These are phyloP conservation scores for Starmerella davenportii DNA, from an alignment of 805 yeast genomes.

Conservation along the genomic window DNA sequence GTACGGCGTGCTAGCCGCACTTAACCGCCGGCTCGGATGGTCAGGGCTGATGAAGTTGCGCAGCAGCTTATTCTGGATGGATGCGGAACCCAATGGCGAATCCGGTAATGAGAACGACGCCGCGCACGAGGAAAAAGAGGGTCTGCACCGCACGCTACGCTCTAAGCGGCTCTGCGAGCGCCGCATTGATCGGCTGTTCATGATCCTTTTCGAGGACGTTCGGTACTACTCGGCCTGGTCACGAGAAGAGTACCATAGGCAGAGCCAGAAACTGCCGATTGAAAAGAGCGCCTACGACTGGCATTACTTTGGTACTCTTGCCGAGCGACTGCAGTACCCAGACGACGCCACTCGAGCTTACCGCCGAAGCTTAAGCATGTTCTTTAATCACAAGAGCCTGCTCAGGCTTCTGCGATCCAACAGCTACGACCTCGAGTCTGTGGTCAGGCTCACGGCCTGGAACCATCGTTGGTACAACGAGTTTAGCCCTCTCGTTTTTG, in stretches of 20 bases:
- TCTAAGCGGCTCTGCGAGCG: conserved; percentile 49
- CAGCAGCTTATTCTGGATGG: conserved; percentile 65
- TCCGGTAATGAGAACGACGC: neutral
- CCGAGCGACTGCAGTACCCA: conserved; percentile 65
- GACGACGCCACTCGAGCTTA: conserved; percentile 77
- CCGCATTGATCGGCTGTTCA: conserved; percentile 62
- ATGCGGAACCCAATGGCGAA: conserved; percentile 22
- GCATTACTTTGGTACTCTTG: conserved; percentile 79
- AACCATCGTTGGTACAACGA: conserved; percentile 94
- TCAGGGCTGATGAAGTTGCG: conserved; percentile 48
- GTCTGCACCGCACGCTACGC: conserved; percentile 16
- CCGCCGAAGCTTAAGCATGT: conserved; percentile 44
- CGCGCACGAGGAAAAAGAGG: neutral
- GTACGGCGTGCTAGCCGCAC: conserved; percentile 51
- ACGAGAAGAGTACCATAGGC: conserved; percentile 74
- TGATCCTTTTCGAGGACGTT: conserved; percentile 50
- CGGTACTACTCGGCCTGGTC: conserved; percentile 77
- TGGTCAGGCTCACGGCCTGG: conserved; percentile 83
- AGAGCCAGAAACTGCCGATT: conserved; percentile 67
- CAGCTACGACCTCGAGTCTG: conserved; percentile 39
- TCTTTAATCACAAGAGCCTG: conserved; percentile 70
- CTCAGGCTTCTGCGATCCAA: conserved; percentile 44
- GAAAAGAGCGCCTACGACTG: conserved; percentile 70
- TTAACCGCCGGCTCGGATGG: conserved; percentile 68
- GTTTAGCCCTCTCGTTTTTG: conserved; percentile 53